Evolutionary conservation across 345 rosid genomes (phyloP).

Genomic region (Gossypium sturtianum): DNA sequence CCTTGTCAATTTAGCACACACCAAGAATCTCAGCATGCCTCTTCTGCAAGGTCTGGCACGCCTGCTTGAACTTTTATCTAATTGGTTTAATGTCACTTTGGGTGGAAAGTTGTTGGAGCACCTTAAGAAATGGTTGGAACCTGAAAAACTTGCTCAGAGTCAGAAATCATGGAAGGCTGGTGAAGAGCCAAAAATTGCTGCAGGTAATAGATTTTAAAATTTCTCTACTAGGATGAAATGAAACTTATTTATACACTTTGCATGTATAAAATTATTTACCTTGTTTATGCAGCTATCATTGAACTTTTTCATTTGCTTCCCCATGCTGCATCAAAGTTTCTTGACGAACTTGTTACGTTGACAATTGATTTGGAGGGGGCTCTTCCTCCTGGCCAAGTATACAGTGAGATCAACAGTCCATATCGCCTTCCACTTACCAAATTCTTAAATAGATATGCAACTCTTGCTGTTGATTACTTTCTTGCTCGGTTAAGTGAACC

Average conservation of each 20-base stretch:
- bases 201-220: slow-evolving; percentile 45
- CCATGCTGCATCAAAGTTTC: slow-evolving; percentile 89
- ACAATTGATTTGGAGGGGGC: slow-evolving; percentile 94
- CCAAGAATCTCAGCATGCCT: slow-evolving; percentile 98
- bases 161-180: slow-evolving; percentile 97
- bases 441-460: slow-evolving; percentile 85
- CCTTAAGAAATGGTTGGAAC: slow-evolving; percentile 98
- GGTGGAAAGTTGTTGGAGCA: slow-evolving; percentile 98
- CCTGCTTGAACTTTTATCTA: slow-evolving; percentile 91
- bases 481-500: slow-evolving; percentile 86
- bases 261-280: slow-evolving; percentile 13
- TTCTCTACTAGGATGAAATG: slow-evolving; percentile 3
- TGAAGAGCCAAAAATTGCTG: slow-evolving; percentile 98
- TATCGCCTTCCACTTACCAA: slow-evolving; percentile 93
- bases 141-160: slow-evolving; percentile 91
- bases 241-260: slow-evolving; percentile 4
- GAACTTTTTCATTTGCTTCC: slow-evolving; percentile 99
- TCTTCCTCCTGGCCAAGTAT: slow-evolving; percentile 81
- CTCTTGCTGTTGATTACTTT: slow-evolving; percentile 93
- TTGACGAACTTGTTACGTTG: slow-evolving; percentile 91
- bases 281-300: slow-evolving; percentile 76
- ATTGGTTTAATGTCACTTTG: slow-evolving; percentile 96
- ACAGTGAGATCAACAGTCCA: slow-evolving; percentile 97
- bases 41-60: slow-evolving; percentile 98
- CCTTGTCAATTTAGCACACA: slow-evolving; percentile 88